phyloP scores from a whole-genome alignment of 345 rosid genomes.

The Camelina sativa region DNA sequence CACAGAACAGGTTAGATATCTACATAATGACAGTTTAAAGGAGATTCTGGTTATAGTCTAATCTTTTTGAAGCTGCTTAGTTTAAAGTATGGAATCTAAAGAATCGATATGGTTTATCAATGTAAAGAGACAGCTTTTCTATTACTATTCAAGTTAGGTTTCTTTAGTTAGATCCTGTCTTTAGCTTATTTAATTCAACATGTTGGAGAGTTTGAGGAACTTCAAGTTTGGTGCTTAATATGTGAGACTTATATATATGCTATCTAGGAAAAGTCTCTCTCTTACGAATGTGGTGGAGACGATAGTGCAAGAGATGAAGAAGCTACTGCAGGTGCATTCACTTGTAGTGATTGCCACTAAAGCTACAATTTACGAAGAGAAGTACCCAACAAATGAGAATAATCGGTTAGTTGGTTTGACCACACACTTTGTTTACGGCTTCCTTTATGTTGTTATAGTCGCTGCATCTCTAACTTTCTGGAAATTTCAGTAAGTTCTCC shows the following conservation, averaged over 20 bases:
- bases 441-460: constrained; percentile 32
- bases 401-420: constrained; percentile 50
- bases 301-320: constrained; percentile 71
- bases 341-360: constrained; percentile 71
- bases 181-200: constrained; percentile 9
- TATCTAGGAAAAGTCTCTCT: constrained; percentile 66
- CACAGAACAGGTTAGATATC: constrained; percentile 55
- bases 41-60: not conserved
- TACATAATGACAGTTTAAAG: not conserved
- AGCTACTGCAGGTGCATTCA: constrained; percentile 65
- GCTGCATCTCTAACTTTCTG: constrained; percentile 21
- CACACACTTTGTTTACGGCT: not conserved
- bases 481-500: constrained; percentile 44
- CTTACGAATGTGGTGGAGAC: constrained; percentile 63
- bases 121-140: constrained; percentile 23
- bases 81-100: not conserved
- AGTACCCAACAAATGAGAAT: constrained; percentile 44
- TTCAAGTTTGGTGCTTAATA: not conserved
- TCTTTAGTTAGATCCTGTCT: constrained; percentile 5
- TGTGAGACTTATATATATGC: not conserved
- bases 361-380: constrained; percentile 54
- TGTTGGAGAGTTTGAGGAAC: constrained; percentile 12
- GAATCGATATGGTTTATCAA: not conserved
- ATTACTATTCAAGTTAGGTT: not conserved
- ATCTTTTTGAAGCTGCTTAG: constrained; percentile 7